Base-by-base conservation (phyloP, 2,329 filamentous ascomycete species). In the Aspergillus ochraceoroseus region DNA sequence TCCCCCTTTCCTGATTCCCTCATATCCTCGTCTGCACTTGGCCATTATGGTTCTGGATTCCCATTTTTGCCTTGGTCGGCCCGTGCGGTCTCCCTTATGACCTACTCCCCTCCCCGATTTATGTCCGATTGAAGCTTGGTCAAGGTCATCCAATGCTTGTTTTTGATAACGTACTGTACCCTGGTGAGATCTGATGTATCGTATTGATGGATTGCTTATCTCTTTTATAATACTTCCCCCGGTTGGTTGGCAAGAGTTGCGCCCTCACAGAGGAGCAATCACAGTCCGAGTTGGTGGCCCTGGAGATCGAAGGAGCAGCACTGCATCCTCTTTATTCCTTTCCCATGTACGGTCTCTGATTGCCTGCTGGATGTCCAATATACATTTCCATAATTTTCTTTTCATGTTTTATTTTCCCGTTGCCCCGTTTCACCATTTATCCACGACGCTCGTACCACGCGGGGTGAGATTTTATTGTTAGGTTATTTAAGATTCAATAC, bases 141-240 rank as follows among this genome's bases (percentile, higher is more conserved):
- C 33, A 12, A 36, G 20, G 25, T 34, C 38, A 13, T 35, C 23
- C 38, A 28, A 38, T 25, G 35, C 37, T 9, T 14, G 27, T 38
- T 27, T n/a, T 22, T 36, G 34, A 40, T 38, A 38, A 38, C 14
- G 34, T 38, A 42, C 25, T 33, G 28, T 43, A 23, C 30, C 39
- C 35, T 40, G 37, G 40, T 44, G 33, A 44, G 49, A 48, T 38
- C 45, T 48, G 46, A 50, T 53, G 49, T 55, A 56, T 41, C 46
- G 46, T 53, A 47, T 49, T 45, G 43, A 46, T 39, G 30, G 26
- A 7, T 29, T 25, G 23, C 35, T 38, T 48, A 44, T 39, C 38
- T 29, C 25, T 26, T 50, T 52, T 54, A 40, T 47, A 49, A 54
- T 48, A 26, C 30, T 41, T 36, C 27, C 35, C 23, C 36, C 31